Conservation (phyloP, 2,329 filamentous ascomycete species). For the Penicillium thymicola region DNA sequence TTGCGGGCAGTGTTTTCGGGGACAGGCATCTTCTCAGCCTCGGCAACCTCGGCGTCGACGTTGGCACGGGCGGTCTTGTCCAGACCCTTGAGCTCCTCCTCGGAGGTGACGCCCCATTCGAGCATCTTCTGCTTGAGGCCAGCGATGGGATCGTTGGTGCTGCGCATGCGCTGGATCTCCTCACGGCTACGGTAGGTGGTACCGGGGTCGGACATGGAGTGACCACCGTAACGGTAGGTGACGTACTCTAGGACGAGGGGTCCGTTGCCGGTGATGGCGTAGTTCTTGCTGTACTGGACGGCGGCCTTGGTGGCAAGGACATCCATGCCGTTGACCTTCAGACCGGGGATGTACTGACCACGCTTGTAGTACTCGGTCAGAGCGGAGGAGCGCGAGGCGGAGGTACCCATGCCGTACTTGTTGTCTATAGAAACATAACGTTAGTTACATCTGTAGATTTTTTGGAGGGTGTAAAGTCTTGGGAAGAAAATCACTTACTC, state of each 20-base stretch:
- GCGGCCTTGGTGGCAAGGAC: slow-evolving; percentile 96
- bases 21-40: slow-evolving; percentile 79
- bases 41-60: slow-evolving; percentile 86
- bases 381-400: slow-evolving; percentile 87
- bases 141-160: slow-evolving; percentile 96
- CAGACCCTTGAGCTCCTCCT: slow-evolving; percentile 93
- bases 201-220: slow-evolving; percentile 99
- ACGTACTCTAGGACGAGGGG: slow-evolving; percentile 98
- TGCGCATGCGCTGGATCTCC: slow-evolving; percentile 99
- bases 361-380: slow-evolving; percentile 99
- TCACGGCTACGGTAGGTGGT: slow-evolving; percentile 99
- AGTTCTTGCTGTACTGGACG: slow-evolving; percentile 89
- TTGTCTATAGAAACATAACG: slow-evolving; percentile 61
- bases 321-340: slow-evolving; percentile 99
- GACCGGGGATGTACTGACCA: slow-evolving; percentile 97
- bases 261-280: slow-evolving; percentile 76
- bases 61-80: slow-evolving; percentile 87
- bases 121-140: slow-evolving; percentile 97
- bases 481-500: slow-evolving; percentile 61
- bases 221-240: slow-evolving; percentile 97
- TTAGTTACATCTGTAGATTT: neutral
- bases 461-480: neutral
- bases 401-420: slow-evolving; percentile 99
- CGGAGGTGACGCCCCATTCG: slow-evolving; percentile 85
- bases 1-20: slow-evolving; percentile 79